Evolutionary conservation across 2,329 filamentous ascomycete genomes (phyloP).

Genomic region (Cytospora piceae): DNA sequence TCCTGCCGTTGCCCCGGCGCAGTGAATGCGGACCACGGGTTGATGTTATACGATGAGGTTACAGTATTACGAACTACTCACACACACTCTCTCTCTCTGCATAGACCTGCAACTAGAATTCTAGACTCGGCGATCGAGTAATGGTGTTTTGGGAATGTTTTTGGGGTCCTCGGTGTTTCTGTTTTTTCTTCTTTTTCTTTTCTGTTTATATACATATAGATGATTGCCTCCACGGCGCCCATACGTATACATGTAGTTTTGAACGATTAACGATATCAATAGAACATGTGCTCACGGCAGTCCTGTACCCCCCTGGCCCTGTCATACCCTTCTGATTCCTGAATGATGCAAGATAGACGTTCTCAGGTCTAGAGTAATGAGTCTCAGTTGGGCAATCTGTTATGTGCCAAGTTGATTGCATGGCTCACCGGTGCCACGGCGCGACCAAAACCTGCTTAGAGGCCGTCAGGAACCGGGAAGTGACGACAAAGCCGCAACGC

Average conservation of each 20-base stretch:
- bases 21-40: slow-evolving; percentile 12
- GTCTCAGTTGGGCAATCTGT: not conserved
- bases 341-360: not conserved
- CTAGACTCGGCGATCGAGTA: slow-evolving; percentile 23
- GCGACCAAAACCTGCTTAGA: slow-evolving; percentile 22
- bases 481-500: slow-evolving; percentile 15
- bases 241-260: slow-evolving; percentile 21
- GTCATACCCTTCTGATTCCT: not conserved
- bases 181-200: not conserved
- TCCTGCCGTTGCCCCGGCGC: slow-evolving; percentile 27
- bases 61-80: not conserved
- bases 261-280: slow-evolving; percentile 27
- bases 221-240: slow-evolving; percentile 28
- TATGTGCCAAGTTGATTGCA: not conserved
- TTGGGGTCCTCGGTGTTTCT: slow-evolving; percentile 14
- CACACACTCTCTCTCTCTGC: slow-evolving; percentile 1
- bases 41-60: slow-evolving; percentile 4
- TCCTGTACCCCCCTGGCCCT: not conserved
- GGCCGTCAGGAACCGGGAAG: slow-evolving; percentile 19
- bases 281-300: slow-evolving; percentile 15
- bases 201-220: slow-evolving; percentile 24
- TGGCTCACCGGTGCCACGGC: not conserved
- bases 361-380: too few species aligned
- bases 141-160: slow-evolving; percentile 20
- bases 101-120: slow-evolving; percentile 26